Conservation (phyloP, 2,329 filamentous ascomycete genomes). For the Aspergillus nomiae region DNA sequence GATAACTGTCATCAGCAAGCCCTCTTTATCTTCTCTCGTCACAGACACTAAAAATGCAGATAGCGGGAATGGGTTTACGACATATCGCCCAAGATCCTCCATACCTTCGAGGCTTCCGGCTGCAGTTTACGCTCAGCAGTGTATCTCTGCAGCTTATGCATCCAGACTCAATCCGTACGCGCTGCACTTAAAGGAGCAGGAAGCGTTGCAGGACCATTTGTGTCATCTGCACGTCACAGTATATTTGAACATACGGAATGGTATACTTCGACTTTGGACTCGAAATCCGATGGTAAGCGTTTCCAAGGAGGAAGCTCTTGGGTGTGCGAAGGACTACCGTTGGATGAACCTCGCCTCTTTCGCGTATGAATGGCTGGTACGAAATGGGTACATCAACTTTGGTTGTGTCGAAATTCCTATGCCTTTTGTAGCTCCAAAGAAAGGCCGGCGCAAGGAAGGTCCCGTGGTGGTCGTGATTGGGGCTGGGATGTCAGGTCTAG, state of each 20-base stretch:
- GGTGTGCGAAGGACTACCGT: conserved; percentile 81
- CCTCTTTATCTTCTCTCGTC: conserved; percentile 16
- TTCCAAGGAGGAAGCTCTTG: conserved; percentile 80
- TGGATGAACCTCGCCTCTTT: conserved; percentile 89
- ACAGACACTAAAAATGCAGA: conserved; percentile 25
- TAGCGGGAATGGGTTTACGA: conserved; percentile 37
- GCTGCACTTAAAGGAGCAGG: conserved; percentile 81
- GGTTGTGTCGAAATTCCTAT: conserved; percentile 78
- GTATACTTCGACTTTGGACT: conserved; percentile 87
- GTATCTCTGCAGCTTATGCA: conserved; percentile 83
- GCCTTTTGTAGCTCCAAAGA: conserved; percentile 40
- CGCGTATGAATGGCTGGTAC: conserved; percentile 88
- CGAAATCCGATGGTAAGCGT: conserved; percentile 82
- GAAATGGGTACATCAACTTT: conserved; percentile 94
- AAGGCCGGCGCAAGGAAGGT: conserved; percentile 51
- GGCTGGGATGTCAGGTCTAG: conserved; percentile 90
- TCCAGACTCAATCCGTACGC: conserved; percentile 88
- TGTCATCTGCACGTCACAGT: conserved; percentile 88
- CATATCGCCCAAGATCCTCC: conserved; percentile 75
- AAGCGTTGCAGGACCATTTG: conserved; percentile 76
- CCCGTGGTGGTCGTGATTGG: conserved; percentile 85
- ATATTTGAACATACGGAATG: conserved; percentile 94
- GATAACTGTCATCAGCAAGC: conserved; percentile 20
- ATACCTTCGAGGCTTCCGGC: conserved; percentile 75
- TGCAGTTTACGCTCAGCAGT: conserved; percentile 85